These are phyloP conservation scores for Fusarium sp. DNA, from an alignment of 2,329 filamentous ascomycete species.

Conservation along the genomic window DNA sequence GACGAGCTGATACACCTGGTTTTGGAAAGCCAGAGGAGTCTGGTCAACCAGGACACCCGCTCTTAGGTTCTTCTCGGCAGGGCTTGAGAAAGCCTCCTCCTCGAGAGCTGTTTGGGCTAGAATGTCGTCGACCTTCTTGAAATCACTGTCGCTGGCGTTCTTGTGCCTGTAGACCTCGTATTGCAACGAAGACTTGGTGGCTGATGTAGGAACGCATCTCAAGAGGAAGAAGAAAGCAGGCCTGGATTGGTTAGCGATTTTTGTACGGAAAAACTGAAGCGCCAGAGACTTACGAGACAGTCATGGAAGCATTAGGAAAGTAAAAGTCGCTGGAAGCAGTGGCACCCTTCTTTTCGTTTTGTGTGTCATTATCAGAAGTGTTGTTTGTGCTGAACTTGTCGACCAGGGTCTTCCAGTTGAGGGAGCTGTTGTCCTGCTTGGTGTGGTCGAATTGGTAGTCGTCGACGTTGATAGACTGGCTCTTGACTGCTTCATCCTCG, in stretches of 20 bases:
- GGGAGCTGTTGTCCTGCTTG: slow-evolving; percentile 63
- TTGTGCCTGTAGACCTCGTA: slow-evolving; percentile 36
- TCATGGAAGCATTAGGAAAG: slow-evolving; percentile 36
- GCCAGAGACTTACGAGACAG: slow-evolving; percentile 54
- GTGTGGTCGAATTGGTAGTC: slow-evolving; percentile 65
- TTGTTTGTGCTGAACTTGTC: slow-evolving; percentile 25
- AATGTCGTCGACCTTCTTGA: slow-evolving; percentile 17
- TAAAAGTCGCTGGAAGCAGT: slow-evolving; percentile 31
- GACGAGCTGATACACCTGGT: slow-evolving; percentile 29
- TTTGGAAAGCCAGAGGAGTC: slow-evolving; percentile 24
- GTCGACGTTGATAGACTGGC: slow-evolving; percentile 56
- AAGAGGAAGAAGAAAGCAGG: slow-evolving; percentile 30
- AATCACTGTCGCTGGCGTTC: slow-evolving; percentile 23
- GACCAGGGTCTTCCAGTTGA: slow-evolving; percentile 67
- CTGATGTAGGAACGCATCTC: slow-evolving; percentile 23
- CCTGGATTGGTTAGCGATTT: slow-evolving; percentile 47
- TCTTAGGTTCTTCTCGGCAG: slow-evolving; percentile 18
- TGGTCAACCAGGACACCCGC: slow-evolving; percentile 16
- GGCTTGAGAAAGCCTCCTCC: slow-evolving; percentile 14
- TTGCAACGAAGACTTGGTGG: slow-evolving; percentile 18
- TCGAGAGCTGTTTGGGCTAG: slow-evolving; percentile 21
- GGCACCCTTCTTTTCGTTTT: slow-evolving; percentile 17
- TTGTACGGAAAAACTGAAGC: slow-evolving; percentile 52
- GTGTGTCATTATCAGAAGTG: slow-evolving; percentile 50
- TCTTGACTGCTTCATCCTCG: slow-evolving; percentile 56